Percentiles rank a stretch among this genome's conserved stretches.
Evolutionary conservation across 805 yeast genomes (phyloP).

Genomic region (Candida insectalens): DNA sequence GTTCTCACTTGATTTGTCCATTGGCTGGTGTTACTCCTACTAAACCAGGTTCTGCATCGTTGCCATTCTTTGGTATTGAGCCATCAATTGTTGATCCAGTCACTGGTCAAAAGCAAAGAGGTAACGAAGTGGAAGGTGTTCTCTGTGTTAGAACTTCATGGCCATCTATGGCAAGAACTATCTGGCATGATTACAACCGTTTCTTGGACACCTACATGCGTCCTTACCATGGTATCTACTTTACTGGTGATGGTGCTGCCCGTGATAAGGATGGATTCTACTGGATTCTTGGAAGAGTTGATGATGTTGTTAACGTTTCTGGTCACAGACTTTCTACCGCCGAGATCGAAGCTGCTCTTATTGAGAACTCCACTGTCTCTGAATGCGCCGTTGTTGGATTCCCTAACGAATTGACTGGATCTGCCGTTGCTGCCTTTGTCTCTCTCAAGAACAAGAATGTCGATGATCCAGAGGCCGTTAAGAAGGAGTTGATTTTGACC

Average conservation of each 20-base stretch:
- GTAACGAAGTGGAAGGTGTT: constrained; percentile 73
- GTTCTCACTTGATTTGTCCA: constrained; percentile 72
- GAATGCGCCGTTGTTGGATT: constrained; percentile 83
- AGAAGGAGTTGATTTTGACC: constrained; percentile 55
- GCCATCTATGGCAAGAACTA: constrained; percentile 83
- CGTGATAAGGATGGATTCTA: constrained; percentile 76
- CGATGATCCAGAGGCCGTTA: constrained; percentile 42
- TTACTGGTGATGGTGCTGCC: constrained; percentile 88
- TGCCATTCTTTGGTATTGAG: constrained; percentile 78
- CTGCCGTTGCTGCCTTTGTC: constrained; percentile 77
- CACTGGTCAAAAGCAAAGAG: constrained; percentile 57
- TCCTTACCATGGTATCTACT: constrained; percentile 75
- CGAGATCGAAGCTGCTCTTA: constrained; percentile 75
- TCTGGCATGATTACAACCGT: constrained; percentile 68
- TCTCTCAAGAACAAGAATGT: constrained; percentile 43
- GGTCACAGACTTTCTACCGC: constrained; percentile 87
- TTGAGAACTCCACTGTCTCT: constrained; percentile 60
- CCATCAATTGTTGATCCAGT: constrained; percentile 68
- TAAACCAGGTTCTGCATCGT: constrained; percentile 79
- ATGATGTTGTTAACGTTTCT: constrained; percentile 80
- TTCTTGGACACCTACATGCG: constrained; percentile 73
- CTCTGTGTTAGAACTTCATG: constrained; percentile 62
- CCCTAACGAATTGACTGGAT: constrained; percentile 77
- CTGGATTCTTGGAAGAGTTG: constrained; percentile 83
- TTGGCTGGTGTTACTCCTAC: constrained; percentile 70